A percentile compares a stretch with the other conserved stretches of the same genome.
phyloP scores from a whole-genome alignment of 2,329 filamentous ascomycete genomes.

The Hymenoscyphus linearis region DNA sequence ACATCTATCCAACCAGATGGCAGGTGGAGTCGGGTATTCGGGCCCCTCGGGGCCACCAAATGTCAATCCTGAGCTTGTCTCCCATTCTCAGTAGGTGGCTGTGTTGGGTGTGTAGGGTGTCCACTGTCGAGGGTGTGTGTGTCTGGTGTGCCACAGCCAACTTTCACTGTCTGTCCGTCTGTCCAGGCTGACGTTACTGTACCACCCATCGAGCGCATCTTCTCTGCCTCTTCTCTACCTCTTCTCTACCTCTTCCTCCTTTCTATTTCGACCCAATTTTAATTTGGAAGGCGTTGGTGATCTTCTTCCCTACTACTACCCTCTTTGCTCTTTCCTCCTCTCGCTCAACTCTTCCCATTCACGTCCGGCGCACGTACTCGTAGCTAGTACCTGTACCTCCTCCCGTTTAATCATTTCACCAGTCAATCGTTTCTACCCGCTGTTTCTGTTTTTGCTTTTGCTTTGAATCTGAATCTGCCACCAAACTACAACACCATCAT shows the following conservation, averaged over 20 bases:
- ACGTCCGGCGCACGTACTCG: not conserved
- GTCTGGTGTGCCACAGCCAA: not conserved
- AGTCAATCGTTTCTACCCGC: not conserved
- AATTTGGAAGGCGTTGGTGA: not conserved
- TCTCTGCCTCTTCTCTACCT: not conserved
- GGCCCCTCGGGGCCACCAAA: too few relatives aligned
- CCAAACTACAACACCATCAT: not conserved
- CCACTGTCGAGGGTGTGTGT: too few relatives aligned
- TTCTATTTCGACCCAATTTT: not conserved
- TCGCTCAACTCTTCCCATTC: not conserved
- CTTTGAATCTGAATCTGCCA: not conserved
- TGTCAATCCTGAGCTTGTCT: not conserved
- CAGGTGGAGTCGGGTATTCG: not conserved
- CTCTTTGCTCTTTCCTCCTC: slow-evolving; percentile 1
- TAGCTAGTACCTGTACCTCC: not conserved
- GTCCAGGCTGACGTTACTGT: not conserved
- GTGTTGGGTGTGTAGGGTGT: too few relatives aligned
- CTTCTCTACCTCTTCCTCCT: not conserved
- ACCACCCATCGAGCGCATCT: not conserved
- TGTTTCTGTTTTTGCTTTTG: not conserved
- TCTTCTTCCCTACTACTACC: not conserved
- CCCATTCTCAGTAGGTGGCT: not conserved
- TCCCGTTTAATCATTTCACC: not conserved
- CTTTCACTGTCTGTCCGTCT: too few relatives aligned
- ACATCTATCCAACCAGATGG: not conserved